Evolutionary conservation across 495 filamentous ascomycete genomes (phyloP).

Genomic region (Emericellopsis terricola): DNA sequence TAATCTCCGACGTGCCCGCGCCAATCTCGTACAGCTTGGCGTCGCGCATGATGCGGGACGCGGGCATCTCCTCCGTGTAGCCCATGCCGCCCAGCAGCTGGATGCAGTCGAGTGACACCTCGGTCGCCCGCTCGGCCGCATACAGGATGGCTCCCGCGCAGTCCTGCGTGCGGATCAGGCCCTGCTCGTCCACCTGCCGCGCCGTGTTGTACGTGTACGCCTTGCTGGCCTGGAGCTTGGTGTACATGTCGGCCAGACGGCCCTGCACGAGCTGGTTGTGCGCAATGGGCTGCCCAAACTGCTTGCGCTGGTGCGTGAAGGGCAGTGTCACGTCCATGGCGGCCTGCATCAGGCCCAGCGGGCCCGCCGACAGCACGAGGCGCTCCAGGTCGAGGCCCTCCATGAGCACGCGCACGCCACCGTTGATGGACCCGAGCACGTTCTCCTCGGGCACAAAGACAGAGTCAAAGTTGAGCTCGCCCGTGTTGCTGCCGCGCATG

Average conservation of each 20-base stretch:
- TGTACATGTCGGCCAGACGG: conserved; percentile 94
- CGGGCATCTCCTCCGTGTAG: conserved; percentile 89
- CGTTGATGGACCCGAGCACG: conserved; percentile 61
- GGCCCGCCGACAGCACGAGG: conserved; percentile 80
- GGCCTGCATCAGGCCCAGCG: conserved; percentile 88
- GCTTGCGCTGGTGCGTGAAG: conserved; percentile 75
- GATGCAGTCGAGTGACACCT: conserved; percentile 77
- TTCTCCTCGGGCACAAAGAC: conserved; percentile 80
- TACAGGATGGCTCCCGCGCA: conserved; percentile 91
- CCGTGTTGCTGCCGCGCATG: conserved; percentile 94
- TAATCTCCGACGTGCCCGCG: conserved; percentile 84
- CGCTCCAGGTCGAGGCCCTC: conserved; percentile 89
- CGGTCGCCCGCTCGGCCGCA: conserved; percentile 83
- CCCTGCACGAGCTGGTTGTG: conserved; percentile 90
- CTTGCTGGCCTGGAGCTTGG: conserved; percentile 63
- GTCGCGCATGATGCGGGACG: conserved; percentile 69
- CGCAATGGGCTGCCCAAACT: conserved; percentile 76
- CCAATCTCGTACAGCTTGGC: conserved; percentile 87
- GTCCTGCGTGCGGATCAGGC: conserved; percentile 62
- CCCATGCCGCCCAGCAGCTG: conserved; percentile 92
- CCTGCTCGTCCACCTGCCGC: conserved; percentile 54
- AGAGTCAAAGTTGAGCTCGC: conserved; percentile 80
- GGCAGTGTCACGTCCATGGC: conserved; percentile 74
- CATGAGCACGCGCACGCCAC: conserved; percentile 84
- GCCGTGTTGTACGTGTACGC: conserved; percentile 70